Evolutionary conservation across 345 rosid genomes (phyloP).

Genomic region (Schrenkiella parvula): DNA sequence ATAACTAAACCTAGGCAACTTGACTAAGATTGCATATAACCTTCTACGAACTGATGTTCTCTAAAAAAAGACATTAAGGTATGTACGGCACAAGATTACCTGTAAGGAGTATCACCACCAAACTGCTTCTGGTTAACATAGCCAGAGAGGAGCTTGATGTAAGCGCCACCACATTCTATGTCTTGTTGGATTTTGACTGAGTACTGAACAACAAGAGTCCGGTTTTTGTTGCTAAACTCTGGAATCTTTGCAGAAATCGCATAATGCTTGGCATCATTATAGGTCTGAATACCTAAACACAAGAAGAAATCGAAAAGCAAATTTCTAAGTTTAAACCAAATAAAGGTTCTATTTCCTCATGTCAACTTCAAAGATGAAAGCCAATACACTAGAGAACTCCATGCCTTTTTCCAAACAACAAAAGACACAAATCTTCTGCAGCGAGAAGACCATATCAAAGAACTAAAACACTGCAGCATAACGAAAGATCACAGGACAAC

Average conservation of each 20-base stretch:
- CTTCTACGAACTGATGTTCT: not conserved
- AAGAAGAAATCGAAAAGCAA: not conserved
- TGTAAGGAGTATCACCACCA: conserved; percentile 99
- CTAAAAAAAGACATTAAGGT: not conserved
- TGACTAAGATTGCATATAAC: not conserved
- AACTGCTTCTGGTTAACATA: conserved; percentile 94
- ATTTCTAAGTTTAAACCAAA: not conserved
- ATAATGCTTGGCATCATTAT: conserved; percentile 75
- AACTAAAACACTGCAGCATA: conserved; percentile 1
- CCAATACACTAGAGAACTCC: not conserved
- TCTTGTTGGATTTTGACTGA: conserved; percentile 86
- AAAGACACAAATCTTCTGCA: not conserved
- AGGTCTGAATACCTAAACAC: conserved; percentile 75
- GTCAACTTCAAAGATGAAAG: not conserved
- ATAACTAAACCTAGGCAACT: conserved; percentile 1
- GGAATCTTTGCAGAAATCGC: conserved; percentile 91
- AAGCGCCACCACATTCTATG: conserved; percentile 96
- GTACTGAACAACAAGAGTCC: conserved; percentile 84
- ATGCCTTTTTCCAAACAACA: not conserved
- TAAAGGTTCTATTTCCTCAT: not conserved
- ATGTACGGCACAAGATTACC: conserved; percentile 40
- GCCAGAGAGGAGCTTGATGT: conserved; percentile 91
- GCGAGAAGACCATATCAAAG: not conserved
- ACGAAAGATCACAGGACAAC: not conserved
- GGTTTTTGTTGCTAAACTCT: conserved; percentile 78